phyloP scores from a whole-genome alignment of 2,329 filamentous ascomycete genomes.

The Fusarium sp. region DNA sequence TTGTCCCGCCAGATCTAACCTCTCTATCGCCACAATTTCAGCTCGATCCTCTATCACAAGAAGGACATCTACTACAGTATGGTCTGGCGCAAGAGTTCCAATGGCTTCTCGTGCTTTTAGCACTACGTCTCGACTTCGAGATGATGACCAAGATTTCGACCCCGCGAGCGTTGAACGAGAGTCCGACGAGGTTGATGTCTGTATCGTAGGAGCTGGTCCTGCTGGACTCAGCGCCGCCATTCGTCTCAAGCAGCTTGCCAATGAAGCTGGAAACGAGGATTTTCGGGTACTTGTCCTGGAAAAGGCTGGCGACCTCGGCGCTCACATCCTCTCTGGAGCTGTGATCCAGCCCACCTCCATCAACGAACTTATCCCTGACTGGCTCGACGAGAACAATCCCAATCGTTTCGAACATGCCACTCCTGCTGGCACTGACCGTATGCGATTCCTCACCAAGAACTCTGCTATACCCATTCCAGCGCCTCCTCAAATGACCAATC shows the following conservation, averaged over 20 bases:
- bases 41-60: constrained; percentile 18
- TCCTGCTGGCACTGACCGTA: constrained; percentile 82
- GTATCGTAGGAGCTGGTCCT: constrained; percentile 95
- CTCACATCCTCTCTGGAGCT: constrained; percentile 94
- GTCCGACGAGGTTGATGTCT: constrained; percentile 93
- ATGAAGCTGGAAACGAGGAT: constrained; percentile 93
- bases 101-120: constrained; percentile 51
- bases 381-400: constrained; percentile 89
- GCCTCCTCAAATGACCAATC: constrained; percentile 97
- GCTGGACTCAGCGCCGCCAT: constrained; percentile 94
- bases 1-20: constrained; percentile 39
- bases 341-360: constrained; percentile 91
- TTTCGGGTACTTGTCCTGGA: constrained; percentile 93
- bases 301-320: constrained; percentile 94
- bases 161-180: constrained; percentile 81
- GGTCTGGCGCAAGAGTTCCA: constrained; percentile 33
- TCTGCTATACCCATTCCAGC: constrained; percentile 82
- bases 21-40: constrained; percentile 39
- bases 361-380: constrained; percentile 91
- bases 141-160: constrained; percentile 68
- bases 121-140: constrained; percentile 45
- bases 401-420: constrained; percentile 89
- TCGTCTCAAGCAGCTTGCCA: constrained; percentile 93
- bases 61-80: constrained; percentile 26
- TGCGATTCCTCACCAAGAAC: constrained; percentile 92